Conservation (phyloP, 176 grass and related monocot species). For the Rhynchospora tenuis region DNA sequence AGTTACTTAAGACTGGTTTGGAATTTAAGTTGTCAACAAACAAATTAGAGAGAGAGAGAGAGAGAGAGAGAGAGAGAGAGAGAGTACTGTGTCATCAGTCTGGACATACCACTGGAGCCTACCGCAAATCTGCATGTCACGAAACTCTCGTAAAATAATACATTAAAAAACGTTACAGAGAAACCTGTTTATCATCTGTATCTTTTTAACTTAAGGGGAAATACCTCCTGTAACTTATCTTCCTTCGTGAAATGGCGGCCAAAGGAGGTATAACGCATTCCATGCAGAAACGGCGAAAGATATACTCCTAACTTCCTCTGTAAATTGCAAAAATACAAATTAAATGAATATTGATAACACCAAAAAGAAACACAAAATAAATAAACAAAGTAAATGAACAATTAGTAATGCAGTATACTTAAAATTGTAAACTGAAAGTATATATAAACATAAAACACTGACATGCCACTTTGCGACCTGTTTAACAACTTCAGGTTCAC, state of each 20-base stretch:
- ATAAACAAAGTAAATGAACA: conserved; percentile 2
- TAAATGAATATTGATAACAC: not conserved
- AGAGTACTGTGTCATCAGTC: conserved; percentile 57
- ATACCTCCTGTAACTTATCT: conserved; percentile 68
- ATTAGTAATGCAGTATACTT: not conserved
- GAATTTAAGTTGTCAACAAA: conserved; percentile 3
- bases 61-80: not conserved
- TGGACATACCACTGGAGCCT: conserved; percentile 80
- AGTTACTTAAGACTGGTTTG: not conserved
- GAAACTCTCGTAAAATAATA: conserved; percentile 2
- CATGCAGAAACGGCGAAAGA: conserved; percentile 73
- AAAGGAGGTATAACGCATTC: conserved; percentile 74
- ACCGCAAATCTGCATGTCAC: conserved; percentile 52
- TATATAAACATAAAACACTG: conserved; percentile 4
- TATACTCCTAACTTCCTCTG: conserved; percentile 64
- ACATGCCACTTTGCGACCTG: conserved; percentile 63
- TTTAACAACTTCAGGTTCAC: conserved; percentile 64
- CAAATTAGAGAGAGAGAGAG: conserved; percentile 13
- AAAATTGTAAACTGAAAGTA: not conserved
- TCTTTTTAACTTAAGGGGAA: conserved; percentile 9
- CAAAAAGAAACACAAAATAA: not conserved
- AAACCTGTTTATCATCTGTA: not conserved
- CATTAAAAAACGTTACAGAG: not conserved
- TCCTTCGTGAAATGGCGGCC: conserved; percentile 76
- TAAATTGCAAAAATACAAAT: conserved; percentile 17